Base-by-base conservation (phyloP, 345 rosid species). In the Rhodomyrtus tomentosa region DNA sequence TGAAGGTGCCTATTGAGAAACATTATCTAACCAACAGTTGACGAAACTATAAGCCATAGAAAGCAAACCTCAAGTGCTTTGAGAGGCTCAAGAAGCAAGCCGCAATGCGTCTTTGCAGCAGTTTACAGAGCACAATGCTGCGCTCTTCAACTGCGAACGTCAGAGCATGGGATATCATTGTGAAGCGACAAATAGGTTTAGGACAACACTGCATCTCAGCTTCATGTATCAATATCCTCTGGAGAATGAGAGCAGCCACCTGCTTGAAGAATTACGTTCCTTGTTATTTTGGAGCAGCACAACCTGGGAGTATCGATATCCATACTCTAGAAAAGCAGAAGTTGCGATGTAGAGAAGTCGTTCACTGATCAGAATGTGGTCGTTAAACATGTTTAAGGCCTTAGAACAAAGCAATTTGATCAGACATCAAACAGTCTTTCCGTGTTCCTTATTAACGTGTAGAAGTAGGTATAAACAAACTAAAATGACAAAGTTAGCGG, bases 81-180 rank as follows among this genome's bases (percentile, higher is more conserved):
- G 98, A 92, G 84, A 92, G 90, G 84, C 85, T 90, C 16, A 18
- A 73, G 84, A 91, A 94, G 88, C 95, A 92, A 85, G 86, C 38
- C 49, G 87, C 83, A 27, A 93, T 84, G 62, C 50, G 86, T 76
- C 85, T 89, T 16, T 89, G 86, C 86, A 92, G 87, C 76, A 82
- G 56, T 27, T 48, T 87, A 13, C 83, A 48, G 54, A 84, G 76
- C 36, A 73, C 81, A n/a, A 42, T 42, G 32, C 82, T 51, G 15
- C 90, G 85, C n/a, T 55, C 59, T 52, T 80, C 83, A 29, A 92
- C 82, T 85, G 91, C 68, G 25, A 29, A 81, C 11, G 76, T 86
- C 51, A 94, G 86, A 27, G 83, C 82, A 48, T 1, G 73, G 68
- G 83, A 82, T 51, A 94, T 68, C 29, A 81, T 20, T 51, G 29